Conservation (phyloP, 139 green algal species). For the Tetradesmus lagerheimii region DNA sequence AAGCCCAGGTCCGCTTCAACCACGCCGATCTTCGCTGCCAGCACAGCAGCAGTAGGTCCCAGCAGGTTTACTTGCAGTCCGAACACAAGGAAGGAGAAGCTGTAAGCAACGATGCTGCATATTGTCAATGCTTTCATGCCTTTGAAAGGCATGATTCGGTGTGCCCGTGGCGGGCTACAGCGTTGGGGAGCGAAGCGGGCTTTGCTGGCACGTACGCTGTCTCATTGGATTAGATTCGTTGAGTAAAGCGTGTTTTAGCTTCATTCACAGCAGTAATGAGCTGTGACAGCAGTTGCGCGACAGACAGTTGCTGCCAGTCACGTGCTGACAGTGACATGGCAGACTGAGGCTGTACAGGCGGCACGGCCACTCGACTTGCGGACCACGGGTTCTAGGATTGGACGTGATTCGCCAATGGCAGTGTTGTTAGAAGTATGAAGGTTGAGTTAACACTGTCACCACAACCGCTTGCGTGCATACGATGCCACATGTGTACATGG, state of each 20-base stretch:
- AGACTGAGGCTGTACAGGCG: too few relatives aligned
- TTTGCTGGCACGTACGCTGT: too few relatives aligned
- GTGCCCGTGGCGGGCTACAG: neutral
- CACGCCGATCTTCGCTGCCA: slow-evolving; percentile 5
- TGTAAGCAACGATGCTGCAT: slow-evolving; percentile 4
- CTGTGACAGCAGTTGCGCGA: neutral
- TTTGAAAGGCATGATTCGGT: neutral
- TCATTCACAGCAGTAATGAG: too few relatives aligned
- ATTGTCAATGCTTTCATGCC: neutral
- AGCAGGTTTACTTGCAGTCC: slow-evolving; percentile 41
- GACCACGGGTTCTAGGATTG: too few relatives aligned
- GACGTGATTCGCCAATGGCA: too few relatives aligned
- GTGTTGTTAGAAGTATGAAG: too few relatives aligned
- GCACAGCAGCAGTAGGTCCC: slow-evolving; percentile 31
- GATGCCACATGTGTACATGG: too few relatives aligned
- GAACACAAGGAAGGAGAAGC: slow-evolving; percentile 36
- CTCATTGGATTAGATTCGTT: too few relatives aligned
- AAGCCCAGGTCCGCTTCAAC: slow-evolving; percentile 41
- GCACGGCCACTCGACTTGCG: too few relatives aligned
- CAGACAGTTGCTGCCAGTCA: neutral
- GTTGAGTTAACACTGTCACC: too few relatives aligned
- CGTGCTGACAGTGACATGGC: neutral
- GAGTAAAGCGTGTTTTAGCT: too few relatives aligned
- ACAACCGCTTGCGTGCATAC: too few relatives aligned
- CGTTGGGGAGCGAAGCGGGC: neutral